These are phyloP conservation scores for Geotrichum klebahnii DNA, from an alignment of 1,139 yeast species.

Conservation along the genomic window DNA sequence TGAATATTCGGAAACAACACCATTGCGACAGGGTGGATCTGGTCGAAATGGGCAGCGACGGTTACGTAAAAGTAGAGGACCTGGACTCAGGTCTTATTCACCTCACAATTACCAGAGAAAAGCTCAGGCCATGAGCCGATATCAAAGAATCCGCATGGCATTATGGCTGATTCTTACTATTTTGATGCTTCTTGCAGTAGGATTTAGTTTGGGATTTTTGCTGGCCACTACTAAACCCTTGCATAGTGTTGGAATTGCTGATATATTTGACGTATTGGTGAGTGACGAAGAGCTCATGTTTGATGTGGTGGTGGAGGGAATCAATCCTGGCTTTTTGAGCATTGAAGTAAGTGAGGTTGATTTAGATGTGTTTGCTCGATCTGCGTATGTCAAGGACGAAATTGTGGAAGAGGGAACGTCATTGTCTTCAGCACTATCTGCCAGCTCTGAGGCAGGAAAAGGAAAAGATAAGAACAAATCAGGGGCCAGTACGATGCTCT, in stretches of 20 bases:
- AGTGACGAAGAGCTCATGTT: conserved; percentile 82
- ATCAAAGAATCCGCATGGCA: conserved; percentile 30
- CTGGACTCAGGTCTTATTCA: conserved; percentile 28
- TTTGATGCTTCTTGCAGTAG: conserved; percentile 41
- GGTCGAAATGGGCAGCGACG: conserved; percentile 5
- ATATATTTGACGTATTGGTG: conserved; percentile 69
- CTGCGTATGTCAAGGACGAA: conserved; percentile 47
- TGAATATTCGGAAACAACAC: conserved; percentile 34
- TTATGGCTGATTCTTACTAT: conserved; percentile 34
- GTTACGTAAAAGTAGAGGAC: conserved; percentile 15
- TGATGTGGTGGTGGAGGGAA: conserved; percentile 69
- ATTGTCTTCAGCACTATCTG: conserved; percentile 1
- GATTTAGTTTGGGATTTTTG: conserved; percentile 76
- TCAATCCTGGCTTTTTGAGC: conserved; percentile 77
- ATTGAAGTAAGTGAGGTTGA: conserved; percentile 64
- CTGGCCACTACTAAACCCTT: conserved; percentile 84
- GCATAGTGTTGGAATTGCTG: conserved; percentile 55
- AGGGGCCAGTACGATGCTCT: conserved; percentile 65
- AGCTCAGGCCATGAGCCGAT: conserved; percentile 25
- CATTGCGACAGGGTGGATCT: conserved; percentile 24
- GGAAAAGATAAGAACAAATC: conserved; percentile 22
- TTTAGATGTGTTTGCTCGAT: conserved; percentile 81
- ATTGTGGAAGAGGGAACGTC: conserved; percentile 10
- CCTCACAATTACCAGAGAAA: conserved; percentile 38
- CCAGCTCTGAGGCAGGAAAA: conserved; percentile 18